Base-by-base conservation (phyloP, 768 basidiomycete genomes). In the Rhodotorula sphaerocarpa region DNA sequence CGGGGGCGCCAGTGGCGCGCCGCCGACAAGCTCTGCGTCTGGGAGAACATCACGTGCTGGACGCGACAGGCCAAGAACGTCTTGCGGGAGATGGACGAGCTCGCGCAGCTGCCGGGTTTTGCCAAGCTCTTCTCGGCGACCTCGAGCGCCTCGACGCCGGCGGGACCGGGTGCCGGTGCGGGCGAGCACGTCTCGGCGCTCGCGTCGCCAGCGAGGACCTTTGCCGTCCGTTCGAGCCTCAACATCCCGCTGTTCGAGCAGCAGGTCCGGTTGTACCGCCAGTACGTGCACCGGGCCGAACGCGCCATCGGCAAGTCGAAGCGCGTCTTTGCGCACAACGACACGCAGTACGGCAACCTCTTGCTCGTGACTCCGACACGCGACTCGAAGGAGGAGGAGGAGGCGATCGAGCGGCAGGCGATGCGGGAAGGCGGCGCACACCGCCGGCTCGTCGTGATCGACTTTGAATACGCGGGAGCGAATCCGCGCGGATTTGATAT, bases 401-500 rank as follows among this genome's bases (percentile, higher is more conserved):
- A 68, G 18, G 69, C 63, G 39, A 31, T 70, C 20, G 70, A 69
- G 33, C 59, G 51, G 3, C 43, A 28, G 30, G 51, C 68, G 47
- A 45, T 51, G 42, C 20, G 63, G 36, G 63, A 65, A 33, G 58
- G 58, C 25, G 65, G 54, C 3, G 67, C 69, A 20, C 70, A 73
- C 47, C 54, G 69, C 50, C 60, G 66, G 67, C 61, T 72, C 50
- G 72, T 71, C 34, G 69, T 72, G 14, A 66, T 72, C 66, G 95
- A 99, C 77, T 97, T 96, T 74, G 95, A 99, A 77, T 99, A 99
- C 73, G 90, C 93, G 20, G 81, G 85, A 0, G 86, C 88, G 7
- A 97, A 96, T 73, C 86, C 92, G 30, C 84, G 90, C 5, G 88
- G 89, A 6, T 95, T 85, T 76, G 95, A 99, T 74, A 91, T 99